Evolutionary conservation across 345 rosid genomes (phyloP).

Genomic region (Dimocarpus longan): DNA sequence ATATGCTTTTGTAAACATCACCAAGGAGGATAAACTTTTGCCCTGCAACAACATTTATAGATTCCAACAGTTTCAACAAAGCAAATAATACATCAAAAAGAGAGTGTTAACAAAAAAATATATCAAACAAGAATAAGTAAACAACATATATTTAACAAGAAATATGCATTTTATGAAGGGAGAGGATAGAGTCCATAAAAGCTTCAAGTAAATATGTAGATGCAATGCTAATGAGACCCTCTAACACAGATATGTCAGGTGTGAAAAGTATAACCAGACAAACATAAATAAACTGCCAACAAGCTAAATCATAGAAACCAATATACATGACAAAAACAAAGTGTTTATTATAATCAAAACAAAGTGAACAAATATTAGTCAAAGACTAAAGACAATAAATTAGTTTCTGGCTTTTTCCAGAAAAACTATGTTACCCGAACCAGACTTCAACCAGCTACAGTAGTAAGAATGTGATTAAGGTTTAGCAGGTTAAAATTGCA

Average conservation of each 20-base stretch:
- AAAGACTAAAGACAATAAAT: neutral
- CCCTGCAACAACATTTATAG: slow-evolving; percentile 52
- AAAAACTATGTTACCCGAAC: neutral
- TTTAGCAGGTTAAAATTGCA: neutral
- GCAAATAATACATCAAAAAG: slow-evolving; percentile 1
- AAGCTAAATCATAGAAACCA: neutral
- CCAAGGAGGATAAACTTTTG: slow-evolving; percentile 89
- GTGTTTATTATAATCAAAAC: neutral
- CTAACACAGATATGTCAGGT: neutral
- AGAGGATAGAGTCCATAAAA: neutral
- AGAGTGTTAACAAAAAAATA: slow-evolving; percentile 12
- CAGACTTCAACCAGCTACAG: neutral
- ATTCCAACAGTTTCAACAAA: neutral
- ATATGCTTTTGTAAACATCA: slow-evolving; percentile 89
- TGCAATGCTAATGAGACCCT: neutral
- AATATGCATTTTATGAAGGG: neutral
- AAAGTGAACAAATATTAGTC: neutral
- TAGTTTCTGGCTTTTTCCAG: neutral
- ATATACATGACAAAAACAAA: neutral
- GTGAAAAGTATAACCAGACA: neutral
- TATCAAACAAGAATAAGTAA: neutral
- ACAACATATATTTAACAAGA: neutral
- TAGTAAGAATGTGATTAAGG: no score
- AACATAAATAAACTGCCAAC: neutral
- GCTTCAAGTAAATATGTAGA: neutral